Evolutionary conservation across 257 asterid genomes (phyloP).

Genomic region (Vinca minor): DNA sequence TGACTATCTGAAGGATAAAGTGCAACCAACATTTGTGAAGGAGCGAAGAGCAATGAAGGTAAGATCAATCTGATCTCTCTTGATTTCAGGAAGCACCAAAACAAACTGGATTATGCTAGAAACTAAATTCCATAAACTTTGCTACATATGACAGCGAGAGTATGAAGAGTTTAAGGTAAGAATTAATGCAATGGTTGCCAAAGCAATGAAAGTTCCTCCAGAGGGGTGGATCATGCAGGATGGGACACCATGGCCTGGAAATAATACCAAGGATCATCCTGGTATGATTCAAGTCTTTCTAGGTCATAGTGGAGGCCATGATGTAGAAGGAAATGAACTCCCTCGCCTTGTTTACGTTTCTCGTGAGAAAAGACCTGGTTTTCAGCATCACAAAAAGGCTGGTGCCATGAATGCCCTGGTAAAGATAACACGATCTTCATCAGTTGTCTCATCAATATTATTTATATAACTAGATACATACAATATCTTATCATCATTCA

Average conservation of each 20-base stretch:
- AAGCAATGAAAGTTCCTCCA: conserved; percentile 79
- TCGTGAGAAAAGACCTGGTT: conserved; percentile 98
- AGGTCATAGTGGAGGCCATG: conserved; percentile 92
- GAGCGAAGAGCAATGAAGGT: conserved; percentile 99
- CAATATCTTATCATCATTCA: not conserved
- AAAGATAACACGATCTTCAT: conserved; percentile 18
- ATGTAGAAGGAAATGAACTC: conserved; percentile 83
- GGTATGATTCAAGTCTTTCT: conserved; percentile 98
- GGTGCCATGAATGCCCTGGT: conserved; percentile 99
- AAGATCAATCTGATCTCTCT: conserved; percentile 13
- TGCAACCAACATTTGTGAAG: conserved; percentile 92
- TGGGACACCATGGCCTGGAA: conserved; percentile 99
- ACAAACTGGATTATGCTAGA: not conserved
- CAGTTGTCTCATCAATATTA: too few species aligned
- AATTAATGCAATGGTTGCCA: conserved; percentile 86
- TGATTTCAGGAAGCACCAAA: not conserved
- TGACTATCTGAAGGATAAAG: conserved; percentile 86
- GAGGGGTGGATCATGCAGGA: conserved; percentile 99
- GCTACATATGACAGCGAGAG: conserved; percentile 61
- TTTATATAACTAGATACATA: not conserved
- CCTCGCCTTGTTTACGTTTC: conserved; percentile 96
- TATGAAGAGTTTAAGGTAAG: conserved; percentile 92
- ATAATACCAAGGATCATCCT: conserved; percentile 93
- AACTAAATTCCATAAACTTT: conserved; percentile 3
- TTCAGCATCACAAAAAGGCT: conserved; percentile 94